Base-by-base conservation (phyloP, 352 stramenopile genomes). In the Sclerospora graminicola region DNA sequence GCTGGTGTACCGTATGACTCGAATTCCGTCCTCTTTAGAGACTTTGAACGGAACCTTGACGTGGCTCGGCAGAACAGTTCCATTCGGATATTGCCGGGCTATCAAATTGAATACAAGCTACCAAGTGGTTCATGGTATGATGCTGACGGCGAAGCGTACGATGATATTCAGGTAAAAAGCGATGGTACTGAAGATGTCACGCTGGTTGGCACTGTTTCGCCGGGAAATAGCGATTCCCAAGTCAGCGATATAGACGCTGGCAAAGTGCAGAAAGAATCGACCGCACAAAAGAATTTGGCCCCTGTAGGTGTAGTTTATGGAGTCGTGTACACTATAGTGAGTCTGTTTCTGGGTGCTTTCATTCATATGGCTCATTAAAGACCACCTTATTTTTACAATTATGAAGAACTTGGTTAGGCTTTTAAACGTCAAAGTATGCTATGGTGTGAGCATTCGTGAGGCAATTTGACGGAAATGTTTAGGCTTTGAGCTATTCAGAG, bases 41-140 rank as follows among this genome's bases (percentile, higher is more conserved):
- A 78, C 29, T 82, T 71, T 32, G 57, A 57, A 8, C 44, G 55
- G 19, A 82, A 76, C 35, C 37, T 82, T 2, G 45, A 45, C 21
- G 45, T 57, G 13, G 51, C 51, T 11, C 48, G 62, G n/a, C 48
- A 32, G 8, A 61, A 65, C 44, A 57, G 45, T 20, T 54, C 37
- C 15, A 58, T 70, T 19, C 55, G 55, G 0, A 47, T 69, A 19
- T 33, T 66, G 29, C 29, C 48, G 11, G 51, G 60, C 45, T 62
- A 60, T 41, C 57, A 51, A 26, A 48, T 69, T 23, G 37, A 64
- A 43, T 67, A 71, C 43, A 47, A 64, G 45, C 44, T 69, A 21
- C 33, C 43, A 7, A 63, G 21, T 20, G 55, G 60, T 6, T 57
- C 35, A 18, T 69, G 56, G 60, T 55, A 56, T 11, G 45, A 54